Evolutionary conservation across 768 basidiomycete species (phyloP), one percentile per base, ranked within the genome.

Genomic region (Naganishia vishniacii): DNA sequence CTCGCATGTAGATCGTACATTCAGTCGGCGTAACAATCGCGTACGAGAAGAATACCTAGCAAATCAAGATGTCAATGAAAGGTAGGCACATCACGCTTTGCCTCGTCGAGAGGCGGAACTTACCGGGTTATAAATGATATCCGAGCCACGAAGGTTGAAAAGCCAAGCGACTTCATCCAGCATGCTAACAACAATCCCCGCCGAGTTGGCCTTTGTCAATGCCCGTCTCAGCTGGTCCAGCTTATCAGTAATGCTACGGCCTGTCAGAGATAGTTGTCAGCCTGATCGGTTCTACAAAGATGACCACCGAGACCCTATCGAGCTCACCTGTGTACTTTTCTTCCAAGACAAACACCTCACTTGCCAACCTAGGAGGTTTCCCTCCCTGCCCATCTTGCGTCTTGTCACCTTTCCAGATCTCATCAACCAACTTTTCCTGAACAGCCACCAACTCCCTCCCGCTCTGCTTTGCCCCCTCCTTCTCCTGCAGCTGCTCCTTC

Each of bases 141-240:
- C 94, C 2, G 85, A 83, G 0, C 92, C 93, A 66, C 94, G 86
- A 32, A 99, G 80, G 76, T 97, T 77, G 70, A 75, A 74, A 45
- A 73, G 32, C 74, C 76, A 98, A 0, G 91, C 91, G 53, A 94
- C 85, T 75, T 98, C 94, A 75, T 98, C 94, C 23, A 98, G 83
- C 82, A 87, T 85, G n/a, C 82, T 87, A 4, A 97, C 83, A 0
- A 94, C 85, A 44, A 89, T 76, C 1, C 88, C 91, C 23, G 72
- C 70, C n/a, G 70, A 72, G 45, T 78, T 72, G 40, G 84, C 81
- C 68, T 84, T 84, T 61, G 73, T 70, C 60, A 94, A 68, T 65
- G 87, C 85, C 62, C 84, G 82, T 34, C 90, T 81, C 5, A 91
- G 78, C 20, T 80, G 78, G 18, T 78, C 77, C 44, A 99, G 79